phyloP scores from a whole-genome alignment of 257 asterid species.

The Penstemon barbatus region DNA sequence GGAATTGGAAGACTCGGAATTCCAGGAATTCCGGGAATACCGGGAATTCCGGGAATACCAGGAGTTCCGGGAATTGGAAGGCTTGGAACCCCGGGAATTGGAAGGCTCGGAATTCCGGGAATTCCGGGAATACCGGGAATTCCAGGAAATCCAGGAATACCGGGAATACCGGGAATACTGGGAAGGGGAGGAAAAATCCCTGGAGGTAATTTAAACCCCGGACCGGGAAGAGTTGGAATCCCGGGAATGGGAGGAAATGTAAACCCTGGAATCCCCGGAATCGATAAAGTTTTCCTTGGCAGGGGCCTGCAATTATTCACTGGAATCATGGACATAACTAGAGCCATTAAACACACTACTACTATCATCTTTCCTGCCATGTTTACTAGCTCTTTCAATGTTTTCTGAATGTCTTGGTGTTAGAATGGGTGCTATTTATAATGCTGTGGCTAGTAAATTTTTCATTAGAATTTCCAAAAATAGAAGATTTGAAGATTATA shows the following conservation, averaged over 20 bases:
- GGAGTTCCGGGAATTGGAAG: neutral
- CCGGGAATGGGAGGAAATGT: neutral
- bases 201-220: neutral
- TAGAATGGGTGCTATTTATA: neutral
- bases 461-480: too few relatives aligned
- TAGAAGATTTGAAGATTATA: too few relatives aligned
- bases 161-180: neutral
- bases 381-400: neutral
- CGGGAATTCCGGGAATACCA: neutral
- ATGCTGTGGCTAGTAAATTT: neutral
- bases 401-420: neutral
- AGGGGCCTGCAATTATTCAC: conserved; percentile 14
- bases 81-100: neutral
- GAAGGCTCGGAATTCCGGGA: neutral
- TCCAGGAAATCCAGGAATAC: neutral
- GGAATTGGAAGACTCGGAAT: neutral
- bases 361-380: conserved; percentile 6
- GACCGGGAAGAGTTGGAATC: neutral
- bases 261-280: too few relatives aligned
- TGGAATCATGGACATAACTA: neutral
- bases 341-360: conserved; percentile 19
- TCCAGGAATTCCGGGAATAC: neutral
- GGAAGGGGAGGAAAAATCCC: neutral
- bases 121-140: neutral
- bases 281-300: too few relatives aligned